Evolutionary conservation across 345 rosid species (phyloP).

Genomic region (Pistacia atlantica): DNA sequence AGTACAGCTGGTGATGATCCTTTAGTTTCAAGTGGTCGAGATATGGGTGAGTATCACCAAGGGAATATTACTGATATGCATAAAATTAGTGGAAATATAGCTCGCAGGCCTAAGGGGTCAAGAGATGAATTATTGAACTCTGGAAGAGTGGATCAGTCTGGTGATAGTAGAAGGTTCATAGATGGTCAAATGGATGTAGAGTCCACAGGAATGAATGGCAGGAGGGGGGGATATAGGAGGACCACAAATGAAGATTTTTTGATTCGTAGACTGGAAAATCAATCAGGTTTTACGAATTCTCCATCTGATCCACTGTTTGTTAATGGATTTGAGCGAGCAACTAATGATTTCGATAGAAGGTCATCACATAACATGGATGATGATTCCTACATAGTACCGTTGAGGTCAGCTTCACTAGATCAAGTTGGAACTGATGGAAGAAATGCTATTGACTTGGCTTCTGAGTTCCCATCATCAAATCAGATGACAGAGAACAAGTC

Average conservation of each 20-base stretch:
- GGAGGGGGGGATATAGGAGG: slow-evolving; percentile 47
- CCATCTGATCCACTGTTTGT: slow-evolving; percentile 50
- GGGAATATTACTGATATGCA: slow-evolving; percentile 43
- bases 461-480: slow-evolving; percentile 55
- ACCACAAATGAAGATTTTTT: slow-evolving; percentile 55
- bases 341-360: slow-evolving; percentile 41
- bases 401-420: slow-evolving; percentile 44
- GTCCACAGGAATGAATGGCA: slow-evolving; percentile 43
- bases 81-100: slow-evolving; percentile 47
- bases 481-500: slow-evolving; percentile 43
- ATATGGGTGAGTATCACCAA: slow-evolving; percentile 44
- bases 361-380: slow-evolving; percentile 58
- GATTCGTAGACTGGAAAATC: slow-evolving; percentile 41
- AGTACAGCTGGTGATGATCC: slow-evolving; percentile 59
- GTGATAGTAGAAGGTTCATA: slow-evolving; percentile 33
- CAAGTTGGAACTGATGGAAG: slow-evolving; percentile 46
- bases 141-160: slow-evolving; percentile 33
- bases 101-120: slow-evolving; percentile 49
- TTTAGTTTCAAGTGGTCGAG: slow-evolving; percentile 47
- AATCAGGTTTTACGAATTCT: slow-evolving; percentile 33
- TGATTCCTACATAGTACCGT: slow-evolving; percentile 80
- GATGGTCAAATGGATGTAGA: slow-evolving; percentile 52
- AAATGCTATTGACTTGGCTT: slow-evolving; percentile 58
- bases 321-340: slow-evolving; percentile 53
- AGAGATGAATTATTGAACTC: slow-evolving; percentile 57